Base-by-base conservation (phyloP, 805 yeast species). In the Saccharomyces jurei region DNA sequence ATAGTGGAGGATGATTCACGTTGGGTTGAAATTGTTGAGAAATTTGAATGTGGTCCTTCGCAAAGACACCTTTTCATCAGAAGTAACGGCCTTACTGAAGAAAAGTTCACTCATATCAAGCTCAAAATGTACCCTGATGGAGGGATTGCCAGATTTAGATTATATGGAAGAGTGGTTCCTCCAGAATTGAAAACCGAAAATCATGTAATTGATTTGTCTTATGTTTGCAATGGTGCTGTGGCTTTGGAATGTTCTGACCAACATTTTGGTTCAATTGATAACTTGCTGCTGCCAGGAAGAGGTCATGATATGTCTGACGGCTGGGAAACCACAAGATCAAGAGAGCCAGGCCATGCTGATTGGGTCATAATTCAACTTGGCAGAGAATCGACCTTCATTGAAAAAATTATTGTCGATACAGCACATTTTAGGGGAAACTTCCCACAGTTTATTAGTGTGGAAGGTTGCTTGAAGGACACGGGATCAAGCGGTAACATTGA, bases 281-380 rank as follows among this genome's bases (percentile, higher is more conserved):
- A 92, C 73, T 75, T 92, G 58, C 74, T 92, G 54, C 75, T 92
- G 53, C 97, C 97, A 1, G 98, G 98, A 14, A 82, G 97, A 57
- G 99, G 99, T 52, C 81, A 79, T 63, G 97, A 92, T 71, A 92
- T 92, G 98, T 82, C 94, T 51, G 98, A 94, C 67, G 99, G 99
- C 13, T 92, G 99, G 99, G 99, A 92, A 70, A 92, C 99, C 26
- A 82, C 81, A 63, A 82, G 99, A 69, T 89, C 97, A 1, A 80
- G 98, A 68, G 76, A 74, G 11, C 81, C 83, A 3, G 90, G 88
- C 48, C 98, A 92, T 69, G 83, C 81, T 41, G 99, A 92, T 75
- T 92, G 97, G 97, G 96, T 83, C 2, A 80, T 89, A 52, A 80
- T 92, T 55, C 81, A 85, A 62, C 78, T 92, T 52, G 97, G 97